These are phyloP conservation scores for Drosera capensis DNA, from an alignment of 148 eudicot genomes.

Conservation along the genomic window DNA sequence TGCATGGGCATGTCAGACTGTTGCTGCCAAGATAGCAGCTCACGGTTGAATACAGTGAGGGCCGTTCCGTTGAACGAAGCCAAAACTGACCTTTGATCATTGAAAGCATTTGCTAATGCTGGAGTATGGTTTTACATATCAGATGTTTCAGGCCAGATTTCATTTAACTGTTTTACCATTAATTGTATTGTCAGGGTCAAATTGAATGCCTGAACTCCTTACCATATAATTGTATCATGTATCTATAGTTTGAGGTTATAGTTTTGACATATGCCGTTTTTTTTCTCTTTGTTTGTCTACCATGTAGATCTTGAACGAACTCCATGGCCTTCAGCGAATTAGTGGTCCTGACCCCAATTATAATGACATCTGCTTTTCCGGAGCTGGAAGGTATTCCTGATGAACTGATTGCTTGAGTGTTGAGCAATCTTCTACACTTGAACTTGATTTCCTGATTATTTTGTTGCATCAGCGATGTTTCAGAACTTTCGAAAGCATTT, in stretches of 20 bases:
- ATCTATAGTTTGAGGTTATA: background rate
- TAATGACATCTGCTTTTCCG: conserved; percentile 86
- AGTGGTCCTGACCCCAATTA: conserved; percentile 87
- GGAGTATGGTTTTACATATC: too few relatives aligned
- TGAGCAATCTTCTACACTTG: conserved; percentile 4
- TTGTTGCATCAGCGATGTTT: conserved; percentile 38
- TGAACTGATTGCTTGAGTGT: background rate
- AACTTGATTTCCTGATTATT: background rate
- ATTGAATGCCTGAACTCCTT: too few relatives aligned
- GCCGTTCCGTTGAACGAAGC: too few relatives aligned
- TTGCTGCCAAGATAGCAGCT: too few relatives aligned
- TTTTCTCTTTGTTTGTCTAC: conserved; percentile 44
- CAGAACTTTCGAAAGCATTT: conserved; percentile 55
- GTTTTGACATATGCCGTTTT: background rate
- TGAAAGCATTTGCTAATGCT: too few relatives aligned
- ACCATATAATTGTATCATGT: too few relatives aligned
- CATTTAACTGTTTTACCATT: too few relatives aligned
- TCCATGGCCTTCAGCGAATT: conserved; percentile 43
- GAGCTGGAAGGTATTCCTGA: conserved; percentile 64
- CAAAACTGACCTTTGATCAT: too few relatives aligned
- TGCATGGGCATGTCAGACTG: too few relatives aligned
- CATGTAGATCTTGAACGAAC: conserved; percentile 63
- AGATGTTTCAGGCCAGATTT: too few relatives aligned
- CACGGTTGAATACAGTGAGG: too few relatives aligned
- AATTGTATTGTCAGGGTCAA: too few relatives aligned